Evolutionary conservation across 2,329 filamentous ascomycete genomes (phyloP).

Genomic region (Cryoendolithus antarcticus): DNA sequence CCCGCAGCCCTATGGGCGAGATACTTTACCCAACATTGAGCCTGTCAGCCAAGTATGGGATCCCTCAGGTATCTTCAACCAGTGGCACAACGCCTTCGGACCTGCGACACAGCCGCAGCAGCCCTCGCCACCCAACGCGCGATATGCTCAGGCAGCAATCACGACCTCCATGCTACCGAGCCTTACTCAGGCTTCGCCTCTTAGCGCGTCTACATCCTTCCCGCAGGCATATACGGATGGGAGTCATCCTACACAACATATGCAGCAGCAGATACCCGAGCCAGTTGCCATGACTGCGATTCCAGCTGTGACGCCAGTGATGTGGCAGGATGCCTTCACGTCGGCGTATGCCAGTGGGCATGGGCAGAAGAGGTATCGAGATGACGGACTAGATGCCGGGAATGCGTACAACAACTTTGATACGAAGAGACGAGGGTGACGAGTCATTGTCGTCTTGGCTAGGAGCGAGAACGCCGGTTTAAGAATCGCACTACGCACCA

Average conservation of each 20-base stretch:
- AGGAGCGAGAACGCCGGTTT: too few relatives aligned
- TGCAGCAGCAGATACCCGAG: not conserved
- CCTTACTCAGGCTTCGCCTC: not conserved
- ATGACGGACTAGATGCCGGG: slow-evolving; percentile 16
- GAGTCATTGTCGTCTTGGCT: too few relatives aligned
- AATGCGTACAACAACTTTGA: slow-evolving; percentile 3
- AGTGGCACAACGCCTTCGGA: slow-evolving; percentile 91
- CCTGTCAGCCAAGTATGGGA: slow-evolving; percentile 20
- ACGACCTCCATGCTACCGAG: slow-evolving; percentile 20
- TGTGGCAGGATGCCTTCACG: slow-evolving; percentile 39
- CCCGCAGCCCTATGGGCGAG: too few relatives aligned
- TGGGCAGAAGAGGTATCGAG: slow-evolving; percentile 34
- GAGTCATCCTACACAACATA: not conserved
- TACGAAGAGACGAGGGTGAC: slow-evolving; percentile 12
- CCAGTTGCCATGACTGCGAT: slow-evolving; percentile 1
- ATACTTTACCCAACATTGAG: slow-evolving; percentile 13
- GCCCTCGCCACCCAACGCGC: slow-evolving; percentile 28
- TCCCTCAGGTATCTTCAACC: slow-evolving; percentile 42
- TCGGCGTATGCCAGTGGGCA: slow-evolving; percentile 23
- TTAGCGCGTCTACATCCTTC: slow-evolving; percentile 1
- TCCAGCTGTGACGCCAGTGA: slow-evolving; percentile 33
- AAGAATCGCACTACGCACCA: too few relatives aligned
- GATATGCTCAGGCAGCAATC: slow-evolving; percentile 11
- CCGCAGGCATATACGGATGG: slow-evolving; percentile 10
- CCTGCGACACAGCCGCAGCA: slow-evolving; percentile 35